Percentiles rank a stretch among this genome's conserved stretches.
Conservation (phyloP, 441 rosid genomes). For the Monsonia emarginata region DNA sequence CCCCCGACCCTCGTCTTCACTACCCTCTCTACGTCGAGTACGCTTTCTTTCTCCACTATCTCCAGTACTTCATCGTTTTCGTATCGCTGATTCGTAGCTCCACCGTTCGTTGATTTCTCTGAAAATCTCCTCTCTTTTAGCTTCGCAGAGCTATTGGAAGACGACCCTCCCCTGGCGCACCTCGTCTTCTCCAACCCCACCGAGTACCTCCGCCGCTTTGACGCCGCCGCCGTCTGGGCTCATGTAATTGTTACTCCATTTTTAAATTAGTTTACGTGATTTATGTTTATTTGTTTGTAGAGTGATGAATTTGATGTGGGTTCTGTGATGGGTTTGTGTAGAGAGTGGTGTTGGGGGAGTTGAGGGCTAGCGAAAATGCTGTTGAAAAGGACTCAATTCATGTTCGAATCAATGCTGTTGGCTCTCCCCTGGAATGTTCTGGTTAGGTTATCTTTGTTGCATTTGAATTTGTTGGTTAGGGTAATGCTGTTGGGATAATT, state of each 20-base stretch:
- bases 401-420: slow-evolving; percentile 62
- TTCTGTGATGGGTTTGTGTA: slow-evolving; percentile 23
- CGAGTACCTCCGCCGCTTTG: slow-evolving; percentile 42
- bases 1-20: slow-evolving; percentile 64
- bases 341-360: slow-evolving; percentile 53
- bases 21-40: slow-evolving; percentile 71
- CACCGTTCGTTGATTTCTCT: background rate
- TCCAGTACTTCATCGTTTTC: background rate
- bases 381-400: slow-evolving; percentile 68
- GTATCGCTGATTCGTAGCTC: background rate
- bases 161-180: slow-evolving; percentile 49
- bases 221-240: slow-evolving; percentile 69
- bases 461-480: background rate
- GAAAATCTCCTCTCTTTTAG: slow-evolving; percentile 19
- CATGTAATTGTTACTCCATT: slow-evolving; percentile 46
- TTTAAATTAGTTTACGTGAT: too few species aligned
- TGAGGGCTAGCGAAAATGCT: slow-evolving; percentile 43
- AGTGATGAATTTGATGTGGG: slow-evolving; percentile 6
- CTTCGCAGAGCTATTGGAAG: slow-evolving; percentile 66
- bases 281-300: background rate
- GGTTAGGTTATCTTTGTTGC: slow-evolving; percentile 33
- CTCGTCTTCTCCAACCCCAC: slow-evolving; percentile 53
- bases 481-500: background rate
- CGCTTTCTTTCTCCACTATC: background rate
- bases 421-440: slow-evolving; percentile 76